These are phyloP conservation scores for Lumnitzera racemosa DNA, from an alignment of 345 rosid genomes.

Conservation along the genomic window DNA sequence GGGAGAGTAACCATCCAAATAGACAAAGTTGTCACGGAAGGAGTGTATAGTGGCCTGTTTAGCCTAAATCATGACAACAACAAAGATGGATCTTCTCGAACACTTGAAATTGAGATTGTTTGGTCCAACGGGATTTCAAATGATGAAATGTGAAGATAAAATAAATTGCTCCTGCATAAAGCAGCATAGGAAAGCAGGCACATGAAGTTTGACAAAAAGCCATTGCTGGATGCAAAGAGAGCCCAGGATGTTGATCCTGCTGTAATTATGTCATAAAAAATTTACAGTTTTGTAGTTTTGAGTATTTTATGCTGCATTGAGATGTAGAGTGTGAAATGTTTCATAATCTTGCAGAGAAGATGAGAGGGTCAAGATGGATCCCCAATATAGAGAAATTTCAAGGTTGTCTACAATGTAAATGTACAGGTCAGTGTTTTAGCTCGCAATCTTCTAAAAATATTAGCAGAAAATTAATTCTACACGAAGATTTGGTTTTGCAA, in stretches of 20 bases:
- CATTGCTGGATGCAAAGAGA: slow-evolving; percentile 4
- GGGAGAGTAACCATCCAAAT: slow-evolving; percentile 85
- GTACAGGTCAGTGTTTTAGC: slow-evolving; percentile 31
- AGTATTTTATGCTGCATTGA: slow-evolving; percentile 4
- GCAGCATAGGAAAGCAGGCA: not conserved
- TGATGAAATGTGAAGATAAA: slow-evolving; percentile 14
- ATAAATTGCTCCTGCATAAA: not conserved
- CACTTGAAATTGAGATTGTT: slow-evolving; percentile 67
- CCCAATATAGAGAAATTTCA: slow-evolving; percentile 3
- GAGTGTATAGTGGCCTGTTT: slow-evolving; percentile 61
- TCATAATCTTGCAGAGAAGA: slow-evolving; percentile 11
- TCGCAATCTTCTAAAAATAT: slow-evolving; percentile 10
- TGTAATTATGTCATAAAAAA: slow-evolving; percentile 14
- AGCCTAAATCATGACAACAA: slow-evolving; percentile 56
- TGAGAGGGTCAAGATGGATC: slow-evolving; percentile 3
- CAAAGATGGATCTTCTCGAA: slow-evolving; percentile 59
- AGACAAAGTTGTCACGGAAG: slow-evolving; percentile 80
- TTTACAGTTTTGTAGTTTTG: slow-evolving; percentile 31
- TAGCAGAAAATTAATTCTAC: not conserved
- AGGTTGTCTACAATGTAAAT: slow-evolving; percentile 15
- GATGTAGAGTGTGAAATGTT: slow-evolving; percentile 22
- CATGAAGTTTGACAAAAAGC: not conserved
- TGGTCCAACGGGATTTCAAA: slow-evolving; percentile 52
- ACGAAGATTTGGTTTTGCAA: slow-evolving; percentile 2
- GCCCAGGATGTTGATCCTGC: slow-evolving; percentile 15